These are phyloP conservation scores for Ceratobasidium sp. DNA, from an alignment of 1,284 basidiomycete species.

Conservation along the genomic window DNA sequence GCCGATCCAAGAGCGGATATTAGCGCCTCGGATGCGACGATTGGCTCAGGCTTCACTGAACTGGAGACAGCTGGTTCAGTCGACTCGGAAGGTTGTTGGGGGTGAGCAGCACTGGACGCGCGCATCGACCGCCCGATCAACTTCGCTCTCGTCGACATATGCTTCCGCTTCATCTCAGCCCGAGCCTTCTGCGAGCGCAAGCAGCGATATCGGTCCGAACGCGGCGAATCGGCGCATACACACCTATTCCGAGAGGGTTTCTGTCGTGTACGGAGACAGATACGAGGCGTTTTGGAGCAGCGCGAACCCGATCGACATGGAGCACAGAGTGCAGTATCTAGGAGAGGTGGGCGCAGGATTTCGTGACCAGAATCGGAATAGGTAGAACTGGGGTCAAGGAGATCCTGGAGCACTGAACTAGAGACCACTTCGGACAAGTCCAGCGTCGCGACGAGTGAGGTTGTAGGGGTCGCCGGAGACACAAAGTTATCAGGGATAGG, in stretches of 20 bases:
- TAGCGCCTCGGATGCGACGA: not conserved
- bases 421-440: too few relatives aligned
- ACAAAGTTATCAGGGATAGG: too few relatives aligned
- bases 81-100: not conserved
- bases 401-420: not conserved
- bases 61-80: not conserved
- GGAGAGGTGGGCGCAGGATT: too few relatives aligned
- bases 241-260: not conserved
- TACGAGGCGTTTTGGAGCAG: not conserved
- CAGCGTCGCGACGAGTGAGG: too few relatives aligned
- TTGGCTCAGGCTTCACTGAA: not conserved
- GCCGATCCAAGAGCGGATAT: not conserved
- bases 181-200: not conserved
- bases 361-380: too few relatives aligned
- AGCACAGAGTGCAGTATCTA: too few relatives aligned
- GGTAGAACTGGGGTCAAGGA: too few relatives aligned
- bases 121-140: not conserved
- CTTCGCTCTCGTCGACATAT: not conserved
- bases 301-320: too few relatives aligned
- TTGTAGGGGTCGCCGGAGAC: too few relatives aligned
- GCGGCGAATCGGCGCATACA: not conserved
- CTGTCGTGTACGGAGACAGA: not conserved
- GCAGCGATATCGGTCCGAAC: not conserved
- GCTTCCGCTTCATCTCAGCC: not conserved
- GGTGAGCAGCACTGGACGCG: not conserved